Evolutionary conservation across 1,284 basidiomycete genomes (phyloP), one percentile per base, ranked within the genome.

Genomic region (Mycena citricolor): DNA sequence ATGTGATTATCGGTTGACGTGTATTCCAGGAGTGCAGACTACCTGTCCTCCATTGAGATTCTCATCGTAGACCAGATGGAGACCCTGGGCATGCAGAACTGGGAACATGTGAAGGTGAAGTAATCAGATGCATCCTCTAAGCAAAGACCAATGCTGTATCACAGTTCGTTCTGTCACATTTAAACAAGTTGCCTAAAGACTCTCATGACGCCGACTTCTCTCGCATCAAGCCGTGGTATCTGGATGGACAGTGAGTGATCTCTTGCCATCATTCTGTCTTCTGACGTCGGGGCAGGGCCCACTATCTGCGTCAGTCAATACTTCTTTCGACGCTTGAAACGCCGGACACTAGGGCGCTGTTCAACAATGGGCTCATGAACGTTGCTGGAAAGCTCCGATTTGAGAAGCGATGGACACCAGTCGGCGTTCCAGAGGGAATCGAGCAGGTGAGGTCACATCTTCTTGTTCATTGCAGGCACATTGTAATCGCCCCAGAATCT

Each of bases 71-170:
- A 99, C 63, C 94, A 98, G 57, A 74, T 91, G 69, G 94, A 99
- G 61, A 86, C 90, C 2, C 78, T 99, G 61, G 78, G 83, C 6
- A 99, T 99, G 97, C 95, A 99, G 69, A 99, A 99, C 60, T 99
- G 97, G 97, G 94, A 98, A 39, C 95, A 99, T 62, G 76, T 95
- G 13, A 88, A 94, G 73, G 93, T 90, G 56, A 39, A 70, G 56
- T 22, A 13, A 44, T 25, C 5, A 26, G 23, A 8, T 8, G n/a
- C 40, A 32, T 24, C 11, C 10, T 19, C 20, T 30, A 20, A 8
- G 16, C 30, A 39, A 20, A 52, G 42, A 32, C 50, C 13, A 32
- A 24, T 25, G 19, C 8, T 38, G 50, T 7, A 8, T 23, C 28
- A n/a, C 32, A 97, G 91, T 97, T 91, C 61, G 79, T 97, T 32